Percentiles rank a stretch among this genome's conserved stretches.
Conservation (phyloP, 495 filamentous ascomycete genomes). For the Annulohypoxylon maeteangense region DNA sequence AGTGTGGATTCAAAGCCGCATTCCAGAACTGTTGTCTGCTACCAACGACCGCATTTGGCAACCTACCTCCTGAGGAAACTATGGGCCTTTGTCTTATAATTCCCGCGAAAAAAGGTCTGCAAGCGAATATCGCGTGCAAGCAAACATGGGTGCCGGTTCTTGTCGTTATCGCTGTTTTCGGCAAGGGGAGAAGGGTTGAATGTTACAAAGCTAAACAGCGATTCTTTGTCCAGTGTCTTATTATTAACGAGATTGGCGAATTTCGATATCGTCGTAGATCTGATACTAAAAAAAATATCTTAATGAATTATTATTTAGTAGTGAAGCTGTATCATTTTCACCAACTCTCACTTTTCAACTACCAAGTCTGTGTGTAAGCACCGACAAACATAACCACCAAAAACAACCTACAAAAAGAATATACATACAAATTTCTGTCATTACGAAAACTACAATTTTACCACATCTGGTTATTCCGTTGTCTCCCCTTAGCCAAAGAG, state of each 20-base stretch:
- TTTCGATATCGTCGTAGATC: neutral
- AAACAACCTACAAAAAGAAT: too few relatives aligned
- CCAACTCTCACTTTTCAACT: neutral
- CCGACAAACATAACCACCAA: too few relatives aligned
- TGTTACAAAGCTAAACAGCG: constrained; percentile 22
- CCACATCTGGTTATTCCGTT: too few relatives aligned
- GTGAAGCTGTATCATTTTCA: constrained; percentile 5
- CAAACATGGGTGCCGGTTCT: neutral
- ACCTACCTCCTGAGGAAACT: neutral
- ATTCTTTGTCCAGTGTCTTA: constrained; percentile 39
- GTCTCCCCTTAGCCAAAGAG: too few relatives aligned
- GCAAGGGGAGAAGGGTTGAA: neutral
- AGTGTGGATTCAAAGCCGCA: neutral
- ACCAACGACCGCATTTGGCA: constrained; percentile 32
- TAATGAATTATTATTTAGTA: constrained; percentile 7
- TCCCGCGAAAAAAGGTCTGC: constrained; percentile 17
- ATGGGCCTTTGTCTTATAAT: constrained; percentile 29
- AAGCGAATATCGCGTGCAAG: constrained; percentile 33
- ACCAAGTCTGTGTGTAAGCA: neutral
- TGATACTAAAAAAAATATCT: neutral
- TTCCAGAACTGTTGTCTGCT: constrained; percentile 28
- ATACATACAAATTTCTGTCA: neutral
- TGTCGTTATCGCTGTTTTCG: constrained; percentile 39
- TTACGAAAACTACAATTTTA: too few relatives aligned
- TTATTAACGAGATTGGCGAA: constrained; percentile 41